Percentiles rank a stretch among this genome's conserved stretches.
phyloP scores from a whole-genome alignment of 192 early-diverging fungal genomes.

The Coemansia erecta region DNA sequence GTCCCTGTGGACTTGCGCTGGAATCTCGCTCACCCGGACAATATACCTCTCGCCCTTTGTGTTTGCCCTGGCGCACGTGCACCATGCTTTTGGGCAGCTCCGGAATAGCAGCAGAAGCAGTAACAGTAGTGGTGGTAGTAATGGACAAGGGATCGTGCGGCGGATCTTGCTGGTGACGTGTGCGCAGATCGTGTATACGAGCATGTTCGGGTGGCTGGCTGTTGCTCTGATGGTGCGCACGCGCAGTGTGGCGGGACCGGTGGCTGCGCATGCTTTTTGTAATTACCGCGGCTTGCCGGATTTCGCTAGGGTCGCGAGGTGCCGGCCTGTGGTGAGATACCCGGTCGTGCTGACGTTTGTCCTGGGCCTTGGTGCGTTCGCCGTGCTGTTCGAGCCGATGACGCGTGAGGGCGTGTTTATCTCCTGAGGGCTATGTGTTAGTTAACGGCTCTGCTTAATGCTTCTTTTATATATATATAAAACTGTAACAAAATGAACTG shows the following conservation, averaged over 20 bases:
- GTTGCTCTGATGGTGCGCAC: constrained; percentile 27
- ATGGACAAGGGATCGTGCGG: too few relatives aligned
- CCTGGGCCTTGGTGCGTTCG: constrained; percentile 15
- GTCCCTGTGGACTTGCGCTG: constrained; percentile 23
- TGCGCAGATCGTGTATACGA: constrained; percentile 39
- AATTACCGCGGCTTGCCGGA: constrained; percentile 38
- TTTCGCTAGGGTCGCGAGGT: not conserved
- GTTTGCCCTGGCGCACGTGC: constrained; percentile 42
- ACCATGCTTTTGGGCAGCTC: constrained; percentile 17
- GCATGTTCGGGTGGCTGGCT: constrained; percentile 43
- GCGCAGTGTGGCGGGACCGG: constrained; percentile 19
- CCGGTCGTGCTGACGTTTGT: constrained; percentile 30
- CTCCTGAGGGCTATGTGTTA: constrained; percentile 15
- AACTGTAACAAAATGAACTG: not conserved
- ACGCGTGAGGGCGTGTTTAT: constrained; percentile 19
- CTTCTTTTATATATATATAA: not conserved
- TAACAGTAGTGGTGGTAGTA: too few relatives aligned
- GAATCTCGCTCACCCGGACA: not conserved
- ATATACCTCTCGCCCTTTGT: constrained; percentile 35
- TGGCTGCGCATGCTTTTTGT: constrained; percentile 33
- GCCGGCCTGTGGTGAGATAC: constrained; percentile 9
- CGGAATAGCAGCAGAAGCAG: not conserved
- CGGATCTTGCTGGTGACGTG: not conserved
- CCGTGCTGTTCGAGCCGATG: constrained; percentile 44
- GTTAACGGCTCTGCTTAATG: too few relatives aligned